A percentile compares a stretch with the other conserved stretches of the same genome.
Evolutionary conservation across 495 filamentous ascomycete genomes (phyloP).

Genomic region (Aspergillus kassunensis): DNA sequence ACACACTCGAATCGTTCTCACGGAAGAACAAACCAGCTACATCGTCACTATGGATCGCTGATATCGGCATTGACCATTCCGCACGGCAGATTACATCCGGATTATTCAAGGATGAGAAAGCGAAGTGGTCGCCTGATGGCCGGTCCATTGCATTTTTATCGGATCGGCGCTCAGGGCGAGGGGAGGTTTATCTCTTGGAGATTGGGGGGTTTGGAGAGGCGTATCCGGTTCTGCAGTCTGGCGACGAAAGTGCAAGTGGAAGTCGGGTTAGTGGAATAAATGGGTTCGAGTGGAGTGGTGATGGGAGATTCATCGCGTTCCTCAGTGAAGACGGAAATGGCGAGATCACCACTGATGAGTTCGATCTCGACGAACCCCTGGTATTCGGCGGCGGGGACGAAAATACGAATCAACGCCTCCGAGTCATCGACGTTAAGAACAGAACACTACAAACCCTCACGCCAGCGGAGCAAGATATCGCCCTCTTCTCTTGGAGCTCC

Average conservation of each 20-base stretch:
- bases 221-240: slow-evolving; percentile 13
- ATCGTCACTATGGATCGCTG: slow-evolving; percentile 23
- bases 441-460: neutral
- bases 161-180: slow-evolving; percentile 17
- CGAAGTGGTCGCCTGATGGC: slow-evolving; percentile 21
- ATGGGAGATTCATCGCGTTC: slow-evolving; percentile 18
- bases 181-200: slow-evolving; percentile 18
- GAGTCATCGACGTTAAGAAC: neutral
- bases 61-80: slow-evolving; percentile 14
- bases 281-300: slow-evolving; percentile 15
- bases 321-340: slow-evolving; percentile 9
- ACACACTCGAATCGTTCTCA: slow-evolving; percentile 19
- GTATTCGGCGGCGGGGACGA: neutral
- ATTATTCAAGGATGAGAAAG: slow-evolving; percentile 19
- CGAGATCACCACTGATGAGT: neutral
- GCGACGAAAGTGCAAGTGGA: neutral
- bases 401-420: neutral
- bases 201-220: slow-evolving; percentile 15
- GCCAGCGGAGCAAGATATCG: neutral
- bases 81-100: slow-evolving; percentile 22
- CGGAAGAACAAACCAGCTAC: slow-evolving; percentile 13
- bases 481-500: neutral
- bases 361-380: neutral
- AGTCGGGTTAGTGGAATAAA: slow-evolving; percentile 6
- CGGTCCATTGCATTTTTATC: slow-evolving; percentile 22